Evolutionary conservation across 208 protist genomes (phyloP).

Genomic region (Naegleria fowleri): DNA sequence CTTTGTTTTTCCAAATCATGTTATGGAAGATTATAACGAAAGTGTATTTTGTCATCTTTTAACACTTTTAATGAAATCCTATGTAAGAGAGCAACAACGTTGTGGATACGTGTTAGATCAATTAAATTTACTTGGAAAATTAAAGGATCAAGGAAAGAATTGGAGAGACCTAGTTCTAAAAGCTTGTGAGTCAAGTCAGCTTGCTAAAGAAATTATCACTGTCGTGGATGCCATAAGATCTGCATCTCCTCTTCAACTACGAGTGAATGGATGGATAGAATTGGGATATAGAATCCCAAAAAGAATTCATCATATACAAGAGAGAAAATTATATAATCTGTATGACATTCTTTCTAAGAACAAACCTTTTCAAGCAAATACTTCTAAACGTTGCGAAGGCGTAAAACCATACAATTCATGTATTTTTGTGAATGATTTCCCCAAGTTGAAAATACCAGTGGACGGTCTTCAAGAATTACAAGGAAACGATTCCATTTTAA

Average conservation of each 20-base stretch:
- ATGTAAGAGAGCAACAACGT: slow-evolving; percentile 1
- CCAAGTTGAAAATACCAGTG: background rate
- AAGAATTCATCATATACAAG: background rate
- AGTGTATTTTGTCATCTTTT: background rate
- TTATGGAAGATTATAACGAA: background rate
- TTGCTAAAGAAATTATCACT: background rate
- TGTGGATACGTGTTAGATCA: background rate
- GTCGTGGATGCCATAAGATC: background rate
- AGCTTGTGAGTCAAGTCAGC: background rate
- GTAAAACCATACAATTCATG: slow-evolving; percentile 6
- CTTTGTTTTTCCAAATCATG: background rate
- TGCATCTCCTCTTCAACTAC: background rate
- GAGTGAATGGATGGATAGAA: slow-evolving; percentile 21
- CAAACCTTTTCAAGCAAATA: background rate
- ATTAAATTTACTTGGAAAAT: background rate
- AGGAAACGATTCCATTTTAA: background rate
- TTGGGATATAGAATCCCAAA: background rate
- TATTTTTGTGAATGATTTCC: background rate
- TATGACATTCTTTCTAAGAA: background rate
- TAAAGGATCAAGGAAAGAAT: background rate
- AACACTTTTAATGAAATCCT: background rate
- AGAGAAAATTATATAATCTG: background rate
- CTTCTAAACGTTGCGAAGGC: no score
- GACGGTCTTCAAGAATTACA: background rate
- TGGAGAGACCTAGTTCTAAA: background rate